These are phyloP conservation scores for Hibiscus tridactylites DNA, from an alignment of 345 rosid species.

Conservation along the genomic window DNA sequence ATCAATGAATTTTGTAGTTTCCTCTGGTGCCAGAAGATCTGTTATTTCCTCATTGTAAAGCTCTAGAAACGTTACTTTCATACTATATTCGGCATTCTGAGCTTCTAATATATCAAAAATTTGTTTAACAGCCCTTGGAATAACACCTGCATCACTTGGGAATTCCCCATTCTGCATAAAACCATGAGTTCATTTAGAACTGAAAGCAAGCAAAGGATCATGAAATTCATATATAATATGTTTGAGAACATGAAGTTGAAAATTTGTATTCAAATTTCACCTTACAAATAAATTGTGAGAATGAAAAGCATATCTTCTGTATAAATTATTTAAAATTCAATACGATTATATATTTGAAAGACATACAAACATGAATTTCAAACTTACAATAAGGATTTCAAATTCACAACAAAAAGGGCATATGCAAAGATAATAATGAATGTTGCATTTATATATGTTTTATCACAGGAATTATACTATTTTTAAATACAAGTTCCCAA, in stretches of 20 bases:
- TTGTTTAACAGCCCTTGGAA: slow-evolving; percentile 90
- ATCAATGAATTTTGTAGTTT: slow-evolving; percentile 65
- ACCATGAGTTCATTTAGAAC: slow-evolving; percentile 16
- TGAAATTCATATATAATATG: not conserved
- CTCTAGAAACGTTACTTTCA: slow-evolving; percentile 97
- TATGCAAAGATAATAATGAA: not conserved
- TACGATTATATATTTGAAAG: no score
- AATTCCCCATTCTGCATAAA: slow-evolving; percentile 83
- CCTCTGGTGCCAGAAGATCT: slow-evolving; percentile 93
- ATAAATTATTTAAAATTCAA: no score
- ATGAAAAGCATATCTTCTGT: not conserved
- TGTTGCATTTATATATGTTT: not conserved
- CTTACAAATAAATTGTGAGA: not conserved
- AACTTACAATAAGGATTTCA: no score
- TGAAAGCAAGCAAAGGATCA: not conserved
- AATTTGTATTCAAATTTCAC: not conserved
- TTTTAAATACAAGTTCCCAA: not conserved
- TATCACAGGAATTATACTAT: not conserved
- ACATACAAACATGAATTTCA: no score
- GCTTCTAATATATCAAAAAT: slow-evolving; percentile 86
- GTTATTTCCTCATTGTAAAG: slow-evolving; percentile 92
- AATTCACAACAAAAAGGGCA: no score
- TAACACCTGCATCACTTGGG: slow-evolving; percentile 93
- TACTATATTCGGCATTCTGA: slow-evolving; percentile 84
- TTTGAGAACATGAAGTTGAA: not conserved